phyloP scores from a whole-genome alignment of 148 eudicot species.

The Salicornia ramosissima region DNA sequence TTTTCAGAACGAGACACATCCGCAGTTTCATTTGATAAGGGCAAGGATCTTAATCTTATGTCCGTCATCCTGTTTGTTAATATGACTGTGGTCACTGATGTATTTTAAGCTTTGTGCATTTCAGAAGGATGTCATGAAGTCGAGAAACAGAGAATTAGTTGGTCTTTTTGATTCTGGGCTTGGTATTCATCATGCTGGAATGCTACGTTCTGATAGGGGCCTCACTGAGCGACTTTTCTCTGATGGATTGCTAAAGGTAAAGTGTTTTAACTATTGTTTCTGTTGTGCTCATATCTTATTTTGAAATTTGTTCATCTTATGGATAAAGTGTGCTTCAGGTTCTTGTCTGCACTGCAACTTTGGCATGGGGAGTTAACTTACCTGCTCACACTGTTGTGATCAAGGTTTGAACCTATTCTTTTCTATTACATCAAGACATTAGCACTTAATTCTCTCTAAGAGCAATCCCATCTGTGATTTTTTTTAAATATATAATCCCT shows the following conservation, averaged over 20 bases:
- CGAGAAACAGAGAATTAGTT: conserved; percentile 87
- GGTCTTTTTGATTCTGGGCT: conserved; percentile 82
- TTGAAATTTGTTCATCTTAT: conserved; percentile 10
- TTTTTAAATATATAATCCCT: too few relatives aligned
- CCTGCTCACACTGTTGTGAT: conserved; percentile 99
- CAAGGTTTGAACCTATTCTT: conserved; percentile 51
- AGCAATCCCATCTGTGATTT: too few relatives aligned
- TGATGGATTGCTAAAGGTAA: conserved; percentile 73
- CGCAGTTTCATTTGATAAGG: conserved; percentile 68
- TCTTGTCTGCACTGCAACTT: conserved; percentile 95
- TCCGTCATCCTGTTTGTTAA: conserved; percentile 5
- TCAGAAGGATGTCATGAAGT: conserved; percentile 83
- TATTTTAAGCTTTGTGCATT: conserved; percentile 25
- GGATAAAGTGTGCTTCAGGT: conserved; percentile 43
- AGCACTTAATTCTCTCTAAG: too few relatives aligned
- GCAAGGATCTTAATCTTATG: conserved; percentile 36
- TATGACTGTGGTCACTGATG: conserved; percentile 11
- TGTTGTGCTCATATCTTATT: conserved; percentile 2
- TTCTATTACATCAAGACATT: background rate
- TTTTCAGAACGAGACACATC: conserved; percentile 67
- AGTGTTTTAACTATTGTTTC: background rate
- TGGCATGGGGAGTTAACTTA: conserved; percentile 99
- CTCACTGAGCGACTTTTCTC: conserved; percentile 95
- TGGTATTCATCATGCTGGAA: conserved; percentile 99
- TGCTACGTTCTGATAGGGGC: conserved; percentile 94